A percentile compares a stretch with the other conserved stretches of the same genome.
phyloP scores from a whole-genome alignment of 768 basidiomycete species.

The Clitopilus hobsonii region DNA sequence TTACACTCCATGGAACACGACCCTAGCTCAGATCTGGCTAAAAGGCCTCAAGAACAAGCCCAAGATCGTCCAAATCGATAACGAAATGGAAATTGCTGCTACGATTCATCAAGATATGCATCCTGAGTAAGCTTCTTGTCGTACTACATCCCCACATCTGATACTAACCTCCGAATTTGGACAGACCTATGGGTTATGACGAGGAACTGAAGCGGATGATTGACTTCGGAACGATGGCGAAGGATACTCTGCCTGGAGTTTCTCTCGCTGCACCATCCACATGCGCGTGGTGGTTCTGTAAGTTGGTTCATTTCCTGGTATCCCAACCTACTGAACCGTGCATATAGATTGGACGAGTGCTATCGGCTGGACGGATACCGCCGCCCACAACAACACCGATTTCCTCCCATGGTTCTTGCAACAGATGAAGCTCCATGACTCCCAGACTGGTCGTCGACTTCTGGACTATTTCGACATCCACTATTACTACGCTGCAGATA shows the following conservation, averaged over 20 bases:
- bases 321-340: not conserved
- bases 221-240: conserved; percentile 33
- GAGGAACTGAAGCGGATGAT: conserved; percentile 46
- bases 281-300: conserved; percentile 42
- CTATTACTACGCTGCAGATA: conserved; percentile 50
- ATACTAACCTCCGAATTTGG: no score
- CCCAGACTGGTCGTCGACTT: conserved; percentile 31
- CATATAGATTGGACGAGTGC: conserved; percentile 46
- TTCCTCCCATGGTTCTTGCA: conserved; percentile 54
- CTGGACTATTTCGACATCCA: conserved; percentile 54
- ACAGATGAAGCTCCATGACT: conserved; percentile 38
- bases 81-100: conserved; percentile 53
- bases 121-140: conserved; percentile 27
- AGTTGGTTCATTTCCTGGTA: conserved; percentile 11
- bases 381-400: conserved; percentile 47
- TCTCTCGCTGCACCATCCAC: conserved; percentile 43
- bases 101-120: conserved; percentile 57
- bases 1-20: conserved; percentile 48
- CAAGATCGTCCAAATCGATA: conserved; percentile 43
- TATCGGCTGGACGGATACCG: conserved; percentile 42
- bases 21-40: conserved; percentile 39
- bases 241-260: conserved; percentile 38
- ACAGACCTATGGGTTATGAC: conserved; percentile 42
- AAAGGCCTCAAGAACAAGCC: conserved; percentile 43
- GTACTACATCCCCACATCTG: not conserved